Evolutionary conservation across 331 rosid species (phyloP).

Genomic region (Dryas integrifolia): DNA sequence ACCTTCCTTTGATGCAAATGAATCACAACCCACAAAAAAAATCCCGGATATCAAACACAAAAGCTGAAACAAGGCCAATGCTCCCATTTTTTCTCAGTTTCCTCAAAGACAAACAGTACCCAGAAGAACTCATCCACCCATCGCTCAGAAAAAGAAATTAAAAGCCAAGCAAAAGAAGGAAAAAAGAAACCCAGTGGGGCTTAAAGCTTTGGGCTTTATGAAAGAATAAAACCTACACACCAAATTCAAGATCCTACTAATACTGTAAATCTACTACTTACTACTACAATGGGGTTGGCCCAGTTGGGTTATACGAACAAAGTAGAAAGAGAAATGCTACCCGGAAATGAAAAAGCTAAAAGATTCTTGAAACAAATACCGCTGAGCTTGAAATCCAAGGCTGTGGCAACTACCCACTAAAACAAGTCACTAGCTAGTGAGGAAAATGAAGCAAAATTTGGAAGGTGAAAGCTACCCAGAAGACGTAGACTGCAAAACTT

Average conservation of each 20-base stretch:
- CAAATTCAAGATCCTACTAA: slow-evolving; percentile 33
- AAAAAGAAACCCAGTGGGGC: slow-evolving; percentile 16
- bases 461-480: slow-evolving; percentile 38
- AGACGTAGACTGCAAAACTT: slow-evolving; percentile 46
- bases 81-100: slow-evolving; percentile 50
- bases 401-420: slow-evolving; percentile 40
- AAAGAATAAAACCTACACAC: slow-evolving; percentile 13
- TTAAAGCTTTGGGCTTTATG: slow-evolving; percentile 6
- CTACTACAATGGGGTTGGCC: slow-evolving; percentile 5
- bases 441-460: slow-evolving; percentile 16
- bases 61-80: slow-evolving; percentile 45
- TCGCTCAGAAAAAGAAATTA: slow-evolving; percentile 7
- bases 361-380: slow-evolving; percentile 7
- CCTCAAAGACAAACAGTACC: slow-evolving; percentile 32
- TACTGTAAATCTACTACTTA: slow-evolving; percentile 8
- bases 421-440: slow-evolving; percentile 28
- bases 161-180: slow-evolving; percentile 18
- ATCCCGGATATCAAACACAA: slow-evolving; percentile 41
- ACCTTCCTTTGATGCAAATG: slow-evolving; percentile 68
- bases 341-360: slow-evolving; percentile 23
- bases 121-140: slow-evolving; percentile 37
- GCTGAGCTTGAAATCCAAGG: slow-evolving; percentile 35
- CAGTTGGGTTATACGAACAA: background rate
- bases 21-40: slow-evolving; percentile 43
- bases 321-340: slow-evolving; percentile 26